These are phyloP conservation scores for Solanum sitiens DNA, from an alignment of 257 asterid genomes.

Conservation along the genomic window DNA sequence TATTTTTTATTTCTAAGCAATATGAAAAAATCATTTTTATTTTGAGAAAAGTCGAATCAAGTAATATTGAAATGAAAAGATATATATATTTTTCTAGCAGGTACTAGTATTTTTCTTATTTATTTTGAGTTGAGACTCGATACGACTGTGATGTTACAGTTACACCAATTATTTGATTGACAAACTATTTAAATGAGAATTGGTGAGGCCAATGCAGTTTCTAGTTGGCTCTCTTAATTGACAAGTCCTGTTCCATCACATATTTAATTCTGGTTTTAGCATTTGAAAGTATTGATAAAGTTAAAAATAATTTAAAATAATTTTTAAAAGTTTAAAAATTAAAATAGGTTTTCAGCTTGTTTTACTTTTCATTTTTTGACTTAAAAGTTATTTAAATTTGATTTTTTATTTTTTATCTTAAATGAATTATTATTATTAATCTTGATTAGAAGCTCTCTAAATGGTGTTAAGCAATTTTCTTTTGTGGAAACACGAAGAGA, in stretches of 20 bases:
- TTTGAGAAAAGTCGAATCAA: no score
- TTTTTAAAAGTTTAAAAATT: no score
- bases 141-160: not conserved
- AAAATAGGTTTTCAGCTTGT: no score
- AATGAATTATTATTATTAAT: conserved; percentile 2
- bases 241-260: not conserved
- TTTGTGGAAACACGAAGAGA: conserved; percentile 19
- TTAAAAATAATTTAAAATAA: no score
- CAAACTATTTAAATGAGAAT: not conserved
- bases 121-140: not conserved
- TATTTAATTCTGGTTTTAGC: no score
- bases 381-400: no score
- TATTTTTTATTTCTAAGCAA: not conserved
- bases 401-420: no score
- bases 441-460: conserved; percentile 9
- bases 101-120: no score
- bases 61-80: no score
- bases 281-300: no score
- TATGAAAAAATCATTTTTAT: not conserved
- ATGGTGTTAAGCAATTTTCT: conserved; percentile 20
- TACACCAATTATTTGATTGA: not conserved
- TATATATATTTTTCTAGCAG: no score
- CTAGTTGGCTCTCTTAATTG: not conserved
- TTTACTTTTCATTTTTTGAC: no score
- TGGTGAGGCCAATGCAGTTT: not conserved